Conservation (phyloP, 306 rosid species). For the Casuarina cunninghamiana region DNA sequence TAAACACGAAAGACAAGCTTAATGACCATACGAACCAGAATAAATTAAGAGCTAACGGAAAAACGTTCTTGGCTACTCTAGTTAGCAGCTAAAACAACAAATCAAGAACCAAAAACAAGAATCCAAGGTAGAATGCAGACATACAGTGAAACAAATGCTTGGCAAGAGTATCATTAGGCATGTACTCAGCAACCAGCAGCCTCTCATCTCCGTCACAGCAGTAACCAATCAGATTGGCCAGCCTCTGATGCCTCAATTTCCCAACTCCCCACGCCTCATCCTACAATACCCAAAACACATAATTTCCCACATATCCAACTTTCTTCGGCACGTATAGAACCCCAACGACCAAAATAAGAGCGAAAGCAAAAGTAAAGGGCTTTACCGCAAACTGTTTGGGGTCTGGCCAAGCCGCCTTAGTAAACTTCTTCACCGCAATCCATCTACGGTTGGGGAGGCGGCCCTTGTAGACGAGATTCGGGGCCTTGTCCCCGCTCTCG, state of each 20-base stretch:
- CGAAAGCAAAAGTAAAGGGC: not conserved
- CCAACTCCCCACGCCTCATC: constrained; percentile 95
- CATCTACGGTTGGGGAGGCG: constrained; percentile 65
- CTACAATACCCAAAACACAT: constrained; percentile 28
- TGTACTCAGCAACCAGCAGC: constrained; percentile 91
- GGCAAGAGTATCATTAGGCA: constrained; percentile 97
- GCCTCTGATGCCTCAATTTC: constrained; percentile 72
- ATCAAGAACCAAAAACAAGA: not conserved
- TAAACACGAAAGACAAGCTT: not conserved
- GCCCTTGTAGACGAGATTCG: constrained; percentile 85
- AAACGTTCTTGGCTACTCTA: not conserved
- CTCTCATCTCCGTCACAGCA: constrained; percentile 98
- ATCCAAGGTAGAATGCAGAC: constrained; percentile 7
- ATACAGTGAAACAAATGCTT: constrained; percentile 97
- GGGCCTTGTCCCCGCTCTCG: constrained; percentile 90
- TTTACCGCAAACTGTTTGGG: constrained; percentile 83
- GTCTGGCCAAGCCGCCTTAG: constrained; percentile 94
- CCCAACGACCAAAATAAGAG: not conserved
- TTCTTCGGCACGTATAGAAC: constrained; percentile 1
- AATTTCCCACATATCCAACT: constrained; percentile 5
- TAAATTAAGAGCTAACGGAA: not conserved
- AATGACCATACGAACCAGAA: not conserved
- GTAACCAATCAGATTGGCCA: constrained; percentile 89
- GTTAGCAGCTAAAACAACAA: not conserved
- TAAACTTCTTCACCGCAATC: constrained; percentile 97